A percentile compares a stretch with the other conserved stretches of the same genome.
phyloP scores from a whole-genome alignment of 495 filamentous ascomycete species.

The Daldinia concentrica region DNA sequence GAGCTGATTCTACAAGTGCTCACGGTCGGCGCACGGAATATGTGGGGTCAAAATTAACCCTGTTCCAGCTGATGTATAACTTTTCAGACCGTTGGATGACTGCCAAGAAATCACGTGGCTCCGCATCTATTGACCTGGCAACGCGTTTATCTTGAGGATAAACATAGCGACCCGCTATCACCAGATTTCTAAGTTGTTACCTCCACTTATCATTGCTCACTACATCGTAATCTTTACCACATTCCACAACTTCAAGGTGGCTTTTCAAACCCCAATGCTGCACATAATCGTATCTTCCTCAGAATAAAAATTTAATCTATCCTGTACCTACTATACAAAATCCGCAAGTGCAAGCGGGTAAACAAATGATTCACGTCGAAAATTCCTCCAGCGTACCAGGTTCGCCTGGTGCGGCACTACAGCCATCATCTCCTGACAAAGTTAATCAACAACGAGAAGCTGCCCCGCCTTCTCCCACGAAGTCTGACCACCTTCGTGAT shows the following conservation, averaged over 20 bases:
- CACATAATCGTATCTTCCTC: not conserved
- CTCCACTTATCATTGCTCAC: conserved; percentile 9
- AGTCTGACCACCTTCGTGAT: conserved; percentile 63
- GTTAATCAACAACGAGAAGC: conserved; percentile 72
- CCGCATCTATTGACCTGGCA: conserved; percentile 41
- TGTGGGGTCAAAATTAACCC: not conserved
- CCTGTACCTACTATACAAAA: not conserved
- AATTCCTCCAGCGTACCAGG: conserved; percentile 44
- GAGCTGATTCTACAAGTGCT: not conserved
- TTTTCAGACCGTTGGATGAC: not conserved
- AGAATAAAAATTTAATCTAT: not conserved
- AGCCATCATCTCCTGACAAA: conserved; percentile 80
- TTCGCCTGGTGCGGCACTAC: conserved; percentile 63
- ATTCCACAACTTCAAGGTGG: conserved; percentile 5
- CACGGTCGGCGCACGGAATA: not conserved
- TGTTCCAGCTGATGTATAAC: not conserved
- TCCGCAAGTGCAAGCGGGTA: not conserved
- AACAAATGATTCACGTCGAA: conserved; percentile 43
- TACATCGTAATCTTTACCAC: not conserved
- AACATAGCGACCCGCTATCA: conserved; percentile 32
- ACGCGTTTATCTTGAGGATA: conserved; percentile 33
- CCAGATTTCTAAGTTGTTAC: conserved; percentile 7
- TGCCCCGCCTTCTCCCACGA: conserved; percentile 36
- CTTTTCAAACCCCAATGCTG: conserved; percentile 8
- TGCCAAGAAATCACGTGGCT: conserved; percentile 8